Base-by-base conservation (phyloP, 2,329 filamentous ascomycete genomes). In the Westerdykella aurantiaca region DNA sequence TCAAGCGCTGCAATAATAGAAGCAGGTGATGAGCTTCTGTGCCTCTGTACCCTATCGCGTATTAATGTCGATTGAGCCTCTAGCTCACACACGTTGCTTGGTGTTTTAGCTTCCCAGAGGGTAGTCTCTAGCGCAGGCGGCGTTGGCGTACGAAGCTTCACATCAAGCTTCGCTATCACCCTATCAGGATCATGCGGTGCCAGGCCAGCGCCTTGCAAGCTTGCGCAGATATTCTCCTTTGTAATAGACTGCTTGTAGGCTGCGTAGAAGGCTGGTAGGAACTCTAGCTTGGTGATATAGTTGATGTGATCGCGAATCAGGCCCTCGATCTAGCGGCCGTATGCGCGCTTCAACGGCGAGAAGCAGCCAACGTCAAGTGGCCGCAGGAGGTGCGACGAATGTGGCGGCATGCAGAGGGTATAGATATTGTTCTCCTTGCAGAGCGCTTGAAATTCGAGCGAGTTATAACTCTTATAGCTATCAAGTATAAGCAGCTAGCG, bases 401-500 rank as follows among this genome's bases (percentile, higher is more conserved):
- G n/a, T n/a, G n/a, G n/a, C n/a, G n/a, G n/a, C n/a, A n/a, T n/a
- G n/a, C n/a, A n/a, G n/a, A n/a, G n/a, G n/a, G n/a, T n/a, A n/a
- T n/a, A n/a, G n/a, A n/a, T n/a, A n/a, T n/a, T n/a, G n/a, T n/a
- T n/a, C n/a, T n/a, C n/a, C n/a, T n/a, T n/a, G n/a, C n/a, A n/a
- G n/a, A n/a, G n/a, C n/a, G n/a, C n/a, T n/a, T n/a, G 39, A 46
- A 72, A 71, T 44, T 64, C 45, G 18, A 49, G 47, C 10, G 52
- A 62, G 25, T 63, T 23, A 53, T 71, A 50, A 43, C 58, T 68
- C 44, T 51, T 43, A 55, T 71, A 49, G 31, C 63, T 52, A 55
- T 71, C 59, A 33, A 72, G 48, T 40, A 72, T 55, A 13, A 72
- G 53, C 6, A 71, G 51, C 13, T 56, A 45, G 56, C 65, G 61